Evolutionary conservation across 2,329 filamentous ascomycete species (phyloP), one percentile per base, ranked within the genome.

Genomic region (Fusarium pseudoanthophilum): DNA sequence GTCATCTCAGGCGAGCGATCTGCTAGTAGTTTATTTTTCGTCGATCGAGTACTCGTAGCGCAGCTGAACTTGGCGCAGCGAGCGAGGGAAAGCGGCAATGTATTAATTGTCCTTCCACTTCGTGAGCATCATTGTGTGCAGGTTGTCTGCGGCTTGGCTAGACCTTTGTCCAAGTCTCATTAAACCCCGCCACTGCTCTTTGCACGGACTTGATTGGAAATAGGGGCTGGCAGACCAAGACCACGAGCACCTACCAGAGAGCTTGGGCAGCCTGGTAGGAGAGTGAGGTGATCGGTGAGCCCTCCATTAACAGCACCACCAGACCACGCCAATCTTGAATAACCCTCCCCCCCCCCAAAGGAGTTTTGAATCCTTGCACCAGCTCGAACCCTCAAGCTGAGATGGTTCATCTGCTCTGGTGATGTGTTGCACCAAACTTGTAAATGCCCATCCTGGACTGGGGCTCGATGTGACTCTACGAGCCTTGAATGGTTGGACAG

Each of bases 261-360:
- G 59, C 63, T 73, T 62, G 53, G 30, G 57, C 43, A 57, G 55
- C 37, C 64, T 62, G 49, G 55, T 55, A 56, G 66, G 74, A 62
- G 67, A 74, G 76, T 78, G 76, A 78, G 72, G 69, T 75, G 76
- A 78, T 78, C 64, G 51, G 48, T 73, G 64, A 77, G 72, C 67
- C 75, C 71, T 78, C 73, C 66, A 77, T 68, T 60, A 77, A 62
- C 45, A 68, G 51, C 39, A 66, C 65, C 75, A 70, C 52, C 67
- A 62, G 71, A 74, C 60, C 67, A 72, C 69, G 55, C 59, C 45
- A 72, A 58, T 70, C 60, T 66, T 72, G 45, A 74, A 49, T 69
- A 59, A 66, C 63, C 65, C 61, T 64, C 64, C 59, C 56, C 53
- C 62, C 64, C 59, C 56, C 53, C 60, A 66, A 49, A 34, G 53